Evolutionary conservation across 352 stramenopile species (phyloP).

Genomic region (Phytophthora cryptogea): DNA sequence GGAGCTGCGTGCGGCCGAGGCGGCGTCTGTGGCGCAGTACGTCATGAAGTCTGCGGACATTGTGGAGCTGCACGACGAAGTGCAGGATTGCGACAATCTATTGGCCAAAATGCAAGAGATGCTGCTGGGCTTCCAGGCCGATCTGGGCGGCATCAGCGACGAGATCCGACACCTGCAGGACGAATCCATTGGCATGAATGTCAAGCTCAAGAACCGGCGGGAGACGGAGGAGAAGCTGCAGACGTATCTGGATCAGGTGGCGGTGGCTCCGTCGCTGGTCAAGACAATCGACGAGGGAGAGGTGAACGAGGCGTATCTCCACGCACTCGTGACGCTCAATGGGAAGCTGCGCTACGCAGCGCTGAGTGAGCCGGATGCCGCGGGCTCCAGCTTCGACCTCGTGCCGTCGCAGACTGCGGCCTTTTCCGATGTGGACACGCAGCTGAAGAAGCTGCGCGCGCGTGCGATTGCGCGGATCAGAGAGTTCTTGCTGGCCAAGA

Average conservation of each 20-base stretch:
- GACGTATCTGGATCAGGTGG: constrained; percentile 95
- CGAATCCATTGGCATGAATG: constrained; percentile 92
- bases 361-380: constrained; percentile 55
- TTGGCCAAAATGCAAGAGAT: constrained; percentile 98
- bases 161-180: constrained; percentile 98
- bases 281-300: constrained; percentile 93
- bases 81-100: constrained; percentile 97
- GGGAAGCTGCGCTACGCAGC: constrained; percentile 92
- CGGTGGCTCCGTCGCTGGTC: constrained; percentile 94
- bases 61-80: constrained; percentile 91
- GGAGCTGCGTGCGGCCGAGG: constrained; percentile 85
- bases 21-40: constrained; percentile 87
- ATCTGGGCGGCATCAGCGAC: constrained; percentile 96
- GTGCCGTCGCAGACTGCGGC: constrained; percentile 89
- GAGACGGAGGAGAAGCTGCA: constrained; percentile 94
- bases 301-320: constrained; percentile 94
- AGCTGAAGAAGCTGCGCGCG: constrained; percentile 90
- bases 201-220: constrained; percentile 95
- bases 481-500: constrained; percentile 94
- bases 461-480: constrained; percentile 79
- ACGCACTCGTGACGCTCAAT: constrained; percentile 94
- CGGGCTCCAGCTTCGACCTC: constrained; percentile 85
- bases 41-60: constrained; percentile 91
- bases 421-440: constrained; percentile 92
- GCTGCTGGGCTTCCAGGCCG: constrained; percentile 97